A percentile compares a stretch with the other conserved stretches of the same genome.
These are phyloP conservation scores for Pleurostoma richardsiae DNA, from an alignment of 2,329 filamentous ascomycete genomes.

Conservation along the genomic window DNA sequence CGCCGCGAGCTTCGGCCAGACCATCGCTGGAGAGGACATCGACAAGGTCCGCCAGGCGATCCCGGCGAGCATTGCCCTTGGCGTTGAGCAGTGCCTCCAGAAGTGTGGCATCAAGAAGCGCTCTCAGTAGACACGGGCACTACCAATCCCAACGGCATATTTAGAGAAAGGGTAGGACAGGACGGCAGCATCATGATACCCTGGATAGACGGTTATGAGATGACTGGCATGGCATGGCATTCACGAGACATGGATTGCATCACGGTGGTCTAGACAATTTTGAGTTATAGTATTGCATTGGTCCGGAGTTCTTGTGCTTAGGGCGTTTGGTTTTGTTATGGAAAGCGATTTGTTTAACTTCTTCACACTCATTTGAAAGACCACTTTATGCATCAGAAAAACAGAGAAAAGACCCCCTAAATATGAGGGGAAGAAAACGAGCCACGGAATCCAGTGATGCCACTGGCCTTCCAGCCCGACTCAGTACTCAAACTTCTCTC, in stretches of 20 bases:
- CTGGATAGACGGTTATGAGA: neutral
- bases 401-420: neutral
- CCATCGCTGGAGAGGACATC: constrained; percentile 35
- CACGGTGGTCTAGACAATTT: neutral
- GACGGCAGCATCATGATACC: neutral
- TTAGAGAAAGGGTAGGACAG: neutral
- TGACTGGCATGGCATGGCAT: neutral
- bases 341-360: neutral
- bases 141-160: neutral
- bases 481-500: constrained; percentile 22
- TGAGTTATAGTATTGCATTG: neutral
- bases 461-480: neutral
- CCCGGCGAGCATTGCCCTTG: constrained; percentile 9
- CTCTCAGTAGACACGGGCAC: neutral
- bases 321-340: neutral
- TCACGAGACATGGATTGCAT: neutral
- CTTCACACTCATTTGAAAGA: neutral
- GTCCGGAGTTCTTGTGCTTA: neutral
- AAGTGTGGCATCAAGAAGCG: constrained; percentile 1
- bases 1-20: constrained; percentile 38
- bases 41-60: constrained; percentile 7
- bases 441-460: too few relatives aligned
- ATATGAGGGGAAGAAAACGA: too few relatives aligned
- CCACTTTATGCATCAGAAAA: neutral
- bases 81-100: constrained; percentile 11